Base-by-base conservation (phyloP, 2,329 filamentous ascomycete genomes). In the Cadophora gregata region DNA sequence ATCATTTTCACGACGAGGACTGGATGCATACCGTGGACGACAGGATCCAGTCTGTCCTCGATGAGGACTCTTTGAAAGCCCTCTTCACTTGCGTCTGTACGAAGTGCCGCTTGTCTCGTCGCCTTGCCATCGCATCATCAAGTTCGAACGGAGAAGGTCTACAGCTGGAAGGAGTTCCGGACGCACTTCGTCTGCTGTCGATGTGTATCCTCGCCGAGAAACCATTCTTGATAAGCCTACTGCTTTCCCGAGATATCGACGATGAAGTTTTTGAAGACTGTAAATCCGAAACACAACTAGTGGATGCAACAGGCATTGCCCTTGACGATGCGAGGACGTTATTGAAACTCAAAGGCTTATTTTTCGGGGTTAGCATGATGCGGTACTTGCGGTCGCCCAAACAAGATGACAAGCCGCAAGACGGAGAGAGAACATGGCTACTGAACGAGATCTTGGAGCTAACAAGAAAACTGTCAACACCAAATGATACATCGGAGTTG, bases 301-400 rank as follows among this genome's bases (percentile, higher is more conserved):
- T 53, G 2, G 45, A 51, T 8, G 60, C 38, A 42, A 42, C 60
- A 8, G 60, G 48, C 8, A 55, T 63, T 21, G 48, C 47, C 4
- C 47, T 53, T 12, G 47, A 53, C 12, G 60, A 55, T 31, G 60
- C 60, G 6, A 63, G 48, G 36, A 55, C 36, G 8, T 33, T 63
- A 25, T 33, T 53, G 3, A 36, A 21, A 51, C 31, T 48, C 3
- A 63, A 56, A 24, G 48, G 48, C 4, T 55, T 55, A 16, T 63
- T 63, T 31, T 63, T 63, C 33, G 60, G 60, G 9, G 48, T 56
- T 8, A 53, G 31, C 24, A 53, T 63, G 48, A 33, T 51, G 29
- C 24, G 48, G 29, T 63, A 63, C 31, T 24, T 63, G 16, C n/a
- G 60, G 8, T 53, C 47, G 5, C 24, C 60, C 5, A 38, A 51